Base-by-base conservation (phyloP, 345 rosid genomes). In the Camelina laxa region DNA sequence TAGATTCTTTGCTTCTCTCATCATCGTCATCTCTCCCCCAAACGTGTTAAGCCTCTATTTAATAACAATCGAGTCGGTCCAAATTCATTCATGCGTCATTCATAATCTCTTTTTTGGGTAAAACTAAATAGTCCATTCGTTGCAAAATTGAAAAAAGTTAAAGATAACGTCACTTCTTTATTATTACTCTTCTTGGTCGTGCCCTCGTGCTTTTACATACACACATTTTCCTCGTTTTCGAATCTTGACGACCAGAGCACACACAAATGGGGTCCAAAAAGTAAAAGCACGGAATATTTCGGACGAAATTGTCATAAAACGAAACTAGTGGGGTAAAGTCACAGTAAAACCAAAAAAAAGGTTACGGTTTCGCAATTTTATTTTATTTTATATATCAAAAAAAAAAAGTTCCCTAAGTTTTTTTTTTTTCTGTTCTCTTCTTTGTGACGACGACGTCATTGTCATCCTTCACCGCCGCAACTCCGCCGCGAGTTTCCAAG, bases 401-500 rank as follows among this genome's bases (percentile, higher is more conserved):
- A 8, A 8, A 42, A 59, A 21, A 24, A n/a, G 10, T 11, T 41
- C 3, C 15, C n/a, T 14, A 50, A 48, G 7, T 49, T 20, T 20
- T 36, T 8, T 36, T 8, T 19, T 38, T 51, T 14, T 27, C 5
- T 27, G 5, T 4, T 27, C 9, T 14, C 27, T 9, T 27, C n/a
- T 15, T 19, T 17, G 14, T 31, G 55, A 42, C 55, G 55, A 56
- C 55, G 24, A 11, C 16, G 9, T 35, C 30, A 21, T 59, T 72
- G 13, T 44, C 22, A 42, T 42, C 77, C 56, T 47, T 48, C 66
- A 66, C 67, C 66, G 65, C 38, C 68, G 69, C 48, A 41, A 48
- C 33, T 67, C 49, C 55, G 73, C 55, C 69, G 35, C 33, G 57
- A 69, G 65, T 69, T 69, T 76, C 96, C 96, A 92, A 59, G 96